Percentiles rank a stretch among this genome's conserved stretches.
Evolutionary conservation across 2,329 filamentous ascomycete genomes (phyloP).

Genomic region (Penicillium digitatum): DNA sequence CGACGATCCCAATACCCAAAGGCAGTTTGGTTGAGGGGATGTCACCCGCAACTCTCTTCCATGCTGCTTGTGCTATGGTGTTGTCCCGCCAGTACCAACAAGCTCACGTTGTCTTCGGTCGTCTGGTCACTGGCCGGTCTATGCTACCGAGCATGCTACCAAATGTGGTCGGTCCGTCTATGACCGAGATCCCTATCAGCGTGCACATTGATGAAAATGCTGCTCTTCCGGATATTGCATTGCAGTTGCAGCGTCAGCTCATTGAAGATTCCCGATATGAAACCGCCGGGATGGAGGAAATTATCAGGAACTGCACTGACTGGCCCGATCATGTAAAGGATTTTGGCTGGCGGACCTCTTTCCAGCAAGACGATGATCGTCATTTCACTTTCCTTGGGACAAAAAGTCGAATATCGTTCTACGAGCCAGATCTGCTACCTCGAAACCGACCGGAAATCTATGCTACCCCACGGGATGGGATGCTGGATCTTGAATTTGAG

Average conservation of each 20-base stretch:
- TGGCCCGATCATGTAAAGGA: neutral
- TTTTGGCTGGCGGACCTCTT: neutral
- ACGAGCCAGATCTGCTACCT: neutral
- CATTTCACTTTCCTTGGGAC: neutral
- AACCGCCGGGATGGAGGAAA: neutral
- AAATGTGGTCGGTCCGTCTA: neutral
- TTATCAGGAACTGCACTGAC: neutral
- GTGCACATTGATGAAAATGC: neutral
- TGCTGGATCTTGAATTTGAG: neutral
- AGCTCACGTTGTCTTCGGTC: neutral
- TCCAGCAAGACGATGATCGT: neutral
- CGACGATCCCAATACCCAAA: neutral
- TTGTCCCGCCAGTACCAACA: neutral
- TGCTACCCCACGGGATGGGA: neutral
- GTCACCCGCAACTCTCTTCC: neutral
- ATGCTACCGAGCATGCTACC: neutral
- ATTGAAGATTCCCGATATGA: neutral
- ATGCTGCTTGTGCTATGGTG: neutral
- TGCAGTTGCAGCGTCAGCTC: neutral
- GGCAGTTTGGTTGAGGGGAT: neutral
- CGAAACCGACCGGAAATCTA: neutral
- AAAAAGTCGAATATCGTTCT: neutral
- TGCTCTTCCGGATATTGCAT: neutral
- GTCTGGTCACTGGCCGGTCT: neutral
- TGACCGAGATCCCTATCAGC: neutral